Conservation (phyloP, 306 rosid genomes). For the Cyclanthera cordifolia region DNA sequence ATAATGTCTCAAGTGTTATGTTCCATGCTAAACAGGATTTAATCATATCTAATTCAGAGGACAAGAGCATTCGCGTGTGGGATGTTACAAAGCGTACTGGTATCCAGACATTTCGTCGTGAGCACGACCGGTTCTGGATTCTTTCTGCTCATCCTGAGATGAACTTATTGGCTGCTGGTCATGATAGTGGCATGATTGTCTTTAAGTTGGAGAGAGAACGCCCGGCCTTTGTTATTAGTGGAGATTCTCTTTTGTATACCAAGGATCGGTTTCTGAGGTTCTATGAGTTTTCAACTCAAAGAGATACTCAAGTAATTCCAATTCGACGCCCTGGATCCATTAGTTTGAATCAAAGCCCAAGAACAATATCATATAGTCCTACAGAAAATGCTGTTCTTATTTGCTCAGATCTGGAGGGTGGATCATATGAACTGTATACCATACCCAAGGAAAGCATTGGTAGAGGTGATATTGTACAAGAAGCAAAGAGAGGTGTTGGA, state of each 20-base stretch:
- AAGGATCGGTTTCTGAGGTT: conserved; percentile 79
- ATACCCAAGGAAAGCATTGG: conserved; percentile 62
- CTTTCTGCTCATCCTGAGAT: conserved; percentile 93
- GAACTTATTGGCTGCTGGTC: conserved; percentile 96
- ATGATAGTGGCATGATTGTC: conserved; percentile 94
- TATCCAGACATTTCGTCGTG: conserved; percentile 87
- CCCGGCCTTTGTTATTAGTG: conserved; percentile 77
- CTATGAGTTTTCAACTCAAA: conserved; percentile 68
- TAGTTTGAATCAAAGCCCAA: conserved; percentile 70
- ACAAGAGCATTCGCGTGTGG: conserved; percentile 94
- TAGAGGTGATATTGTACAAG: conserved; percentile 65
- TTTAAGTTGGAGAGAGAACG: conserved; percentile 93
- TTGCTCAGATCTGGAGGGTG: conserved; percentile 83
- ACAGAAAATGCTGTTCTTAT: conserved; percentile 79
- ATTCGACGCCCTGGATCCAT: conserved; percentile 81
- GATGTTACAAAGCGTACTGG: conserved; percentile 91
- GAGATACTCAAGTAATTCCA: conserved; percentile 66
- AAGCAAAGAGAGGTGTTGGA: conserved; percentile 81
- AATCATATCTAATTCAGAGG: conserved; percentile 91
- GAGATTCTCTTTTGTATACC: conserved; percentile 58
- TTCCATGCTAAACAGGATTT: conserved; percentile 94
- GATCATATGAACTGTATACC: conserved; percentile 77
- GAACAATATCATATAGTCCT: conserved; percentile 73
- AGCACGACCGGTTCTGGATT: conserved; percentile 96
- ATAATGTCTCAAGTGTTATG: conserved; percentile 92